Base-by-base conservation (phyloP, 1,284 basidiomycete species). In the Ustilago shanxiensis region DNA sequence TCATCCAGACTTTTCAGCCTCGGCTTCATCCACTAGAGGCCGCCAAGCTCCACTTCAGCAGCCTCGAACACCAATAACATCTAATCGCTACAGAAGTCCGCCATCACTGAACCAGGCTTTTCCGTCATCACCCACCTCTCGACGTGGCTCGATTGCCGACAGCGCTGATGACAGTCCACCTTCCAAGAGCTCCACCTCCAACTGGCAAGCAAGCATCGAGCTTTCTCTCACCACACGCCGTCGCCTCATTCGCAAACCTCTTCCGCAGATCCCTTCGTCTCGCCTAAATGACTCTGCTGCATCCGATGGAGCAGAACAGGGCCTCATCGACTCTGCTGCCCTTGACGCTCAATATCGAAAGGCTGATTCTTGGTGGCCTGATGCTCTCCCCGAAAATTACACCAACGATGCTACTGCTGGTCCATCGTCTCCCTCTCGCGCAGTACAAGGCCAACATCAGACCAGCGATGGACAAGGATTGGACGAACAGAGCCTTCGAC, bases 161-260 rank as follows among this genome's bases (percentile, higher is more conserved):
- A 22, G 26, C 7, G 37, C 44, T 10, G 54, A 74, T 10, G 51
- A 28, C 37, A 60, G 49, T 16, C 55, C 66, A 18, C 39, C 55
- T 37, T 49, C 59, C 14, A 56, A 60, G 3, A 54, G 64, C 53
- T 62, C 70, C 16, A 47, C 63, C 44, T 78, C 76, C 45, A 73
- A 78, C 41, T 78, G 76, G 76, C 67, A 74, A 39, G 67, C 72
- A 2, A 74, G 76, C 67, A 65, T 78, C 64, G 75, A 80, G 31
- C 70, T 80, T 37, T 78, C 74, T 22, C 64, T 80, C 11, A 74
- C 79, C n/a, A 82, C 80, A 1, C 72, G 74, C 6, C 67, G 79
- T 16, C 70, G 80, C 22, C 77, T 82, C 61, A 81, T 82, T 39
- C 77, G 80, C 57, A 82, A 82, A 56, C 79, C 80, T 3, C 61